phyloP scores from a whole-genome alignment of 139 green algal species.

The Eudorina sp. region DNA sequence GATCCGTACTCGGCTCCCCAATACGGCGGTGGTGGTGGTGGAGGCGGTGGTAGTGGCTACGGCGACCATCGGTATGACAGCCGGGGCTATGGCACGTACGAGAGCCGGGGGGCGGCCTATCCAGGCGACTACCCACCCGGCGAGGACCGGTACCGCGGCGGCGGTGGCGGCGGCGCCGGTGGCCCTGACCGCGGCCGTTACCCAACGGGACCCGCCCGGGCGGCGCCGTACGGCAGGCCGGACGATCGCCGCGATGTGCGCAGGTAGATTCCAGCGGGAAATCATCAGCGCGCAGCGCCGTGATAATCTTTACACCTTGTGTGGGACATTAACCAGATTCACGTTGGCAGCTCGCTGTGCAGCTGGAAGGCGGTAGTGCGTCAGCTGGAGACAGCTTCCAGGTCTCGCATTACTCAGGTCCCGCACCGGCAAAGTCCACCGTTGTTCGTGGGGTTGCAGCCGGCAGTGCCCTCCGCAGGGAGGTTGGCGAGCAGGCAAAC shows the following conservation, averaged over 20 bases:
- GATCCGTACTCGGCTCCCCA: conserved; percentile 27
- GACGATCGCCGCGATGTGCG: conserved; percentile 37
- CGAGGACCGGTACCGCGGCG: conserved; percentile 21
- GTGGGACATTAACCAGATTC: too few species aligned
- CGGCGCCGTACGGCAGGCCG: conserved; percentile 28
- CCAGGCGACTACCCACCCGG: conserved; percentile 27
- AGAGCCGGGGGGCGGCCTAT: conserved; percentile 47
- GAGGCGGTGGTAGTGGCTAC: not conserved
- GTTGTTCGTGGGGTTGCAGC: too few species aligned
- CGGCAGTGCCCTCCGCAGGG: too few species aligned
- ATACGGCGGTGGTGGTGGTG: not conserved
- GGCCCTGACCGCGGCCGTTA: conserved; percentile 44
- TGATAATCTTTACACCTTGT: not conserved
- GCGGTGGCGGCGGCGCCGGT: conserved; percentile 11
- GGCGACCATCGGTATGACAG: not conserved
- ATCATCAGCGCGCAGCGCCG: not conserved
- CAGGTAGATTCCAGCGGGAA: conserved; percentile 18
- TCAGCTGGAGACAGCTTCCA: not conserved
- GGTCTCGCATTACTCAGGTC: too few species aligned
- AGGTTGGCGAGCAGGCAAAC: too few species aligned
- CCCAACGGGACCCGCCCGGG: not conserved
- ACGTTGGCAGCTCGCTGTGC: not conserved
- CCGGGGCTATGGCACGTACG: conserved; percentile 12
- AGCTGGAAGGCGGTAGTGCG: too few species aligned
- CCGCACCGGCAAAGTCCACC: too few species aligned